Evolutionary conservation across 208 protist genomes (phyloP).

Genomic region (Leishmania turanica): DNA sequence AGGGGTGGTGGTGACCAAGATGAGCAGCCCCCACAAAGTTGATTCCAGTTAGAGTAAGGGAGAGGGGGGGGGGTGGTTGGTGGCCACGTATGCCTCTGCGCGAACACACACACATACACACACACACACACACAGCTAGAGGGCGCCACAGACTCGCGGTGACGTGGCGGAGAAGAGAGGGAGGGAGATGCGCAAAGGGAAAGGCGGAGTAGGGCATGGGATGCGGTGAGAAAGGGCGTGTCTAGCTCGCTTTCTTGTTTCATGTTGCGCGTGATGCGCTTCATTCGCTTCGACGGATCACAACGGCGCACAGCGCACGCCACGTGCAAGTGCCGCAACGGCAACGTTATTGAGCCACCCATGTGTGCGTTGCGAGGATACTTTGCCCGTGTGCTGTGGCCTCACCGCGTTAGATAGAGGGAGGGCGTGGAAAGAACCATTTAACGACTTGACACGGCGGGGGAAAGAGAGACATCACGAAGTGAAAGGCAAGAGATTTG

Average conservation of each 20-base stretch:
- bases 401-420: too few species aligned
- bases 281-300: not conserved
- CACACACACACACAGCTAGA: not conserved
- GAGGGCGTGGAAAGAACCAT: not conserved
- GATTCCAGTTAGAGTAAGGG: not conserved
- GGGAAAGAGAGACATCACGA: not conserved
- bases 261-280: not conserved
- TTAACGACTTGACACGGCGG: slow-evolving; percentile 4
- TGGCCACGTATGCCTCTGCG: not conserved
- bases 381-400: not conserved
- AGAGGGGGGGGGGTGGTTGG: not conserved
- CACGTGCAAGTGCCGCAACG: too few species aligned
- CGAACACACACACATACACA: not conserved
- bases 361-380: not conserved
- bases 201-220: not conserved
- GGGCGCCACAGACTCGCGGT: not conserved
- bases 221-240: not conserved
- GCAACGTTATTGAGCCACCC: not conserved
- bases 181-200: too few species aligned
- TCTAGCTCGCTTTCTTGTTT: not conserved
- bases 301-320: not conserved
- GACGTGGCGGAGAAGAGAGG: not conserved
- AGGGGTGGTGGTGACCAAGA: not conserved
- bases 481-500: not conserved
- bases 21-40: not conserved